Evolutionary conservation across 1,284 basidiomycete species (phyloP), one percentile per base, ranked within the genome.

Genomic region (Macrocystidia cucumis): DNA sequence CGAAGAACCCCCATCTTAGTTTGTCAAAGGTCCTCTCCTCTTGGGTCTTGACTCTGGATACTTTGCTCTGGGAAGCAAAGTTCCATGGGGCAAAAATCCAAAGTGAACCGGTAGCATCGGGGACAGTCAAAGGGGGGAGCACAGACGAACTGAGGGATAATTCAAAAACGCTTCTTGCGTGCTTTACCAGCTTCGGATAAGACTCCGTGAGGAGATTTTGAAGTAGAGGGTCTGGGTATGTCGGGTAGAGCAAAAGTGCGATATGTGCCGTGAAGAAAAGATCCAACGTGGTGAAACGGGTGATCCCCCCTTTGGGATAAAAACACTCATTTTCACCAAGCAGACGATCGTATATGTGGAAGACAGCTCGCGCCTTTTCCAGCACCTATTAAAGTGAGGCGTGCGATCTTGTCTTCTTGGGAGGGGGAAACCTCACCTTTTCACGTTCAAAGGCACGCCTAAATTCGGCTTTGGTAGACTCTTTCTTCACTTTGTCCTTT

Each of bases 181-280:
- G 80, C 3, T 63, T 51, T 8, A 68, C 54, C 25, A 87, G 62
- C 5, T 56, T 53, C 1, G 78, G 70, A 49, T 76, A 85, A 2
- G 68, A 67, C 5, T 69, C 65, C 1, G 49, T 51, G 6, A 86
- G 50, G 3, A 83, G 61, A 33, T 63, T 56, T 45, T 69, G 64
- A 6, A 88, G 47, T 8, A 76, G 50, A 4, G 72, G 56, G 43
- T 86, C 77, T 2, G 81, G 75, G 38, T 78, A 77, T 19, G 72
- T 67, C 6, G 78, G 69, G 25, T 67, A 54, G 8, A 67, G 47
- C 4, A 88, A 55, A 13, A 86, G 60, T 22, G 84, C 63, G 20
- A 79, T 63, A 44, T 85, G 77, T 7, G 83, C 69, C 12, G 84
- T 79, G 17, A 87, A 57, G 19, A 74, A 50, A 14, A 80, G 54